These are phyloP conservation scores for Cutaneotrichosporon cyanovorans DNA, from an alignment of 1,284 basidiomycete species.

Conservation along the genomic window DNA sequence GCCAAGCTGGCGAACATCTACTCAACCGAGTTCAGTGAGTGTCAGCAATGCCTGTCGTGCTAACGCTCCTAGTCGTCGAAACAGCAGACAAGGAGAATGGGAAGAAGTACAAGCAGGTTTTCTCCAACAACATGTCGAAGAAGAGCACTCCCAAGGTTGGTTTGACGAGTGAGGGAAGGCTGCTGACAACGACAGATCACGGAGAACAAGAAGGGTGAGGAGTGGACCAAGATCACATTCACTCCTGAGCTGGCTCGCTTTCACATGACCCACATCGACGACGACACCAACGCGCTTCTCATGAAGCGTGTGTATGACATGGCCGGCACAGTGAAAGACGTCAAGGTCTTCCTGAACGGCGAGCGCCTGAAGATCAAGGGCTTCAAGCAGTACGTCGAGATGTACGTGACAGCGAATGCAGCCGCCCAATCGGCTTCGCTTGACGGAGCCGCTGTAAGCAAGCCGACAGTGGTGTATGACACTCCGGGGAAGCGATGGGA, in stretches of 20 bases:
- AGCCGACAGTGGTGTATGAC: slow-evolving; percentile 78
- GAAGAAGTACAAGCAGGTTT: slow-evolving; percentile 94
- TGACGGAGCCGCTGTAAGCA: slow-evolving; percentile 65
- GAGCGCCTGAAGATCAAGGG: slow-evolving; percentile 87
- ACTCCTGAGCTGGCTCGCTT: slow-evolving; percentile 87
- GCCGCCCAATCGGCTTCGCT: slow-evolving; percentile 59
- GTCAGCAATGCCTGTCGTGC: not conserved
- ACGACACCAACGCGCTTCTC: slow-evolving; percentile 81
- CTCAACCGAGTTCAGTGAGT: slow-evolving; percentile 76
- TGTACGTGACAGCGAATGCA: slow-evolving; percentile 64
- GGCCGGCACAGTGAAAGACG: slow-evolving; percentile 86
- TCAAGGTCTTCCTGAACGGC: slow-evolving; percentile 91
- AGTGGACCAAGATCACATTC: slow-evolving; percentile 93
- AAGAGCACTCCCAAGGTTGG: slow-evolving; percentile 67
- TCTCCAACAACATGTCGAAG: slow-evolving; percentile 87
- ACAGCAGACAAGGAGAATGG: slow-evolving; percentile 81
- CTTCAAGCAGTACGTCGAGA: slow-evolving; percentile 91
- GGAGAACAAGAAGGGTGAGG: slow-evolving; percentile 75
- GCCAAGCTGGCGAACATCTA: slow-evolving; percentile 99
- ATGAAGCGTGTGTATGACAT: slow-evolving; percentile 96
- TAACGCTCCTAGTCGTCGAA: slow-evolving; percentile 57
- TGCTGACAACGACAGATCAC: slow-evolving; percentile 59
- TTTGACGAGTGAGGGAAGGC: not conserved
- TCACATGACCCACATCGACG: slow-evolving; percentile 86
- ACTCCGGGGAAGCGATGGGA: slow-evolving; percentile 77